phyloP scores from a whole-genome alignment of 2,329 filamentous ascomycete species.

The Cladorrhinum sp. region DNA sequence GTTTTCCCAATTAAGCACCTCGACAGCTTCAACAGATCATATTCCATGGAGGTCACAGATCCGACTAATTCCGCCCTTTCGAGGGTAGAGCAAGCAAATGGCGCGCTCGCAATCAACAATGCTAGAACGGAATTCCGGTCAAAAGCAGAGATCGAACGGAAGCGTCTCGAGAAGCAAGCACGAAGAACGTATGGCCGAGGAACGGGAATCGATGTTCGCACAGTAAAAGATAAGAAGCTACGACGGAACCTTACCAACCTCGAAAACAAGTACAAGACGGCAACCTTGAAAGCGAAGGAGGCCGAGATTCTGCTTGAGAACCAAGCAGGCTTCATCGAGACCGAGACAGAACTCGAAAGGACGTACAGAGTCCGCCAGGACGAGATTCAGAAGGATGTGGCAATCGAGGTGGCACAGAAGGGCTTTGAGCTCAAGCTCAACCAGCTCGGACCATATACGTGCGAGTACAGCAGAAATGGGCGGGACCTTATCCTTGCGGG shows the following conservation, averaged over 20 bases:
- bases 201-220: conserved; percentile 66
- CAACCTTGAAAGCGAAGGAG: conserved; percentile 82
- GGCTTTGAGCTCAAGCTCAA: conserved; percentile 85
- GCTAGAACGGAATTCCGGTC: conserved; percentile 51
- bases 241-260: conserved; percentile 74
- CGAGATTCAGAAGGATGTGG: conserved; percentile 73
- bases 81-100: conserved; percentile 46
- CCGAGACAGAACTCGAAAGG: conserved; percentile 82
- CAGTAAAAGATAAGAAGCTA: conserved; percentile 85
- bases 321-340: conserved; percentile 77
- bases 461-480: conserved; percentile 88
- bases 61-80: conserved; percentile 34
- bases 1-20: not conserved
- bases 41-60: conserved; percentile 25
- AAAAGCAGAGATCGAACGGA: conserved; percentile 49
- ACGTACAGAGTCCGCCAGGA: conserved; percentile 92
- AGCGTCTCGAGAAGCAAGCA: conserved; percentile 57
- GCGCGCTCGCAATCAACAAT: conserved; percentile 49
- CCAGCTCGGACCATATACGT: conserved; percentile 78
- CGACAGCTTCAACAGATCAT: conserved; percentile 5
- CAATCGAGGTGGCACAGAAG: conserved; percentile 84
- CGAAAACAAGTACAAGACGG: conserved; percentile 79
- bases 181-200: conserved; percentile 83
- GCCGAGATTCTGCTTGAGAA: conserved; percentile 93
- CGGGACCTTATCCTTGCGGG: conserved; percentile 81